Base-by-base conservation (phyloP, 2,329 filamentous ascomycete genomes). In the Triangularia verruculosa region DNA sequence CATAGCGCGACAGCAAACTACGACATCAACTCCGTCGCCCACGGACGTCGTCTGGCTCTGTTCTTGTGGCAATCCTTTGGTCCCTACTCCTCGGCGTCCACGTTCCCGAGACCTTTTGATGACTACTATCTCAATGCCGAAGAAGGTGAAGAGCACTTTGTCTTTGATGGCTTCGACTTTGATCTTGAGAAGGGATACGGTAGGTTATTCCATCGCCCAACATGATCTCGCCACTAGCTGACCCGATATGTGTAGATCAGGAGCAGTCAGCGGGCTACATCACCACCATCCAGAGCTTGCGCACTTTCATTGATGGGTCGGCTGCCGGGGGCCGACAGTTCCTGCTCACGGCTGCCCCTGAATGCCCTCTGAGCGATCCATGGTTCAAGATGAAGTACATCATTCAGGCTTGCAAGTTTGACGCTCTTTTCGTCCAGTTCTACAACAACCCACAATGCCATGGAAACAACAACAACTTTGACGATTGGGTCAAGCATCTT, bases 111-210 rank as follows among this genome's bases (percentile, higher is more conserved):
- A 24, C 81, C 82, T 13, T 81, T 83, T 64, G 80, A 80, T 28
- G 66, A 68, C 59, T 70, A 62, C 39, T 69, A 57, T 51, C 61
- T 27, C 55, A 59, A 34, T 4, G 64, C 55, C 13, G 59, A 61
- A 8, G 56, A 27, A 13, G 64, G 57, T 3, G 62, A 65, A 12
- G 61, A 66, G 17, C 70, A 76, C 63, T 77, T 78, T 25, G 72
- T 78, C 2, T 78, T 86, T 30, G 81, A 86, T 67, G 80, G 82
- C 15, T 84, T 79, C 70, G 82, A 84, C 68, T 79, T 83, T 59
- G 81, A 83, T 63, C 77, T 82, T 39, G 81, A 83, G 71, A 69
- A 67, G 25, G 65, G 68, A 54, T 74, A 72, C 58, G 52, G 66
- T 67, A 53, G 59, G 68, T 62, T 1, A 9, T 15, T 20, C 7